A percentile compares a stretch with the other conserved stretches of the same genome.
phyloP scores from a whole-genome alignment of 768 basidiomycete species.

The Amanita muscaria region DNA sequence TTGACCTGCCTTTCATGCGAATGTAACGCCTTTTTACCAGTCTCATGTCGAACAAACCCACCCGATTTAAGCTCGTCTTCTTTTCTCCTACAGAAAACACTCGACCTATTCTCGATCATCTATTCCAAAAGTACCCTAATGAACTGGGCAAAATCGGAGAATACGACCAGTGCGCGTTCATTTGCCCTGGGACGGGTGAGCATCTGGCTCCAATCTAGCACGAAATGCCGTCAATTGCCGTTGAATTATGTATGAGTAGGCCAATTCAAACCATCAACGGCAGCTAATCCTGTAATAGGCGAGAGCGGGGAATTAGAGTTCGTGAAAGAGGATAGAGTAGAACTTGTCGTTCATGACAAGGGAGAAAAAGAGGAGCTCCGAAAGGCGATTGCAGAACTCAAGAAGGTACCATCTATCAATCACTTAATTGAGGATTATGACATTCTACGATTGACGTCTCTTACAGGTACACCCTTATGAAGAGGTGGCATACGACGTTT shows the following conservation, averaged over 20 bases:
- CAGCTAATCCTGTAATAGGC: constrained; percentile 40
- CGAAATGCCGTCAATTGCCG: too few relatives aligned
- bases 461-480: constrained; percentile 47
- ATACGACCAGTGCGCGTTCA: constrained; percentile 47
- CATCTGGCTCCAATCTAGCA: too few relatives aligned
- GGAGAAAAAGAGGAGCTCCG: constrained; percentile 27
- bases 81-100: constrained; percentile 38
- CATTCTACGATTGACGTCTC: neutral
- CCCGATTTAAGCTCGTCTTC: constrained; percentile 48
- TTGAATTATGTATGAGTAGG: too few relatives aligned
- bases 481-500: constrained; percentile 50
- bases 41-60: constrained; percentile 17
- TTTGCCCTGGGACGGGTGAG: constrained; percentile 44
- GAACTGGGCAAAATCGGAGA: constrained; percentile 42
- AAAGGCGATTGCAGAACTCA: constrained; percentile 34
- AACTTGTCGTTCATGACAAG: constrained; percentile 36
- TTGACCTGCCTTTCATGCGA: too few relatives aligned
- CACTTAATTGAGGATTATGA: constrained; percentile 7
- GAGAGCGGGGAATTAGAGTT: constrained; percentile 31
- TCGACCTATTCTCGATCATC: constrained; percentile 29
- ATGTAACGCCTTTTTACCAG: neutral
- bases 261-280: constrained; percentile 34
- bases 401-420: constrained; percentile 33
- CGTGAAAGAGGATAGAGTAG: constrained; percentile 48
- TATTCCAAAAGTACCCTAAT: constrained; percentile 38